Evolutionary conservation across 805 yeast species (phyloP).

Genomic region (Spathaspora gorwiae): DNA sequence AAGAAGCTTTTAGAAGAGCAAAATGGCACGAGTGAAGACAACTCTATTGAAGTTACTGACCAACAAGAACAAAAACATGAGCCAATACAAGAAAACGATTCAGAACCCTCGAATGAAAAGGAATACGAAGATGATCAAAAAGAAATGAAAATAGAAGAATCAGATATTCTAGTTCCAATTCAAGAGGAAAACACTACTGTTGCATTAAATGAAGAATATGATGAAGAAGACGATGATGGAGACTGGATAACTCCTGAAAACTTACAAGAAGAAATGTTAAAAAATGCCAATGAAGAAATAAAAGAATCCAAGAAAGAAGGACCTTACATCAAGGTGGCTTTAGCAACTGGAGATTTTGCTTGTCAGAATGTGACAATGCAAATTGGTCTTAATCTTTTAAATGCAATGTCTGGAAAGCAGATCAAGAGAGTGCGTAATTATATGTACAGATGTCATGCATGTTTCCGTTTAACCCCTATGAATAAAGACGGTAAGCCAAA

Average conservation of each 20-base stretch:
- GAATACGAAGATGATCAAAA: neutral
- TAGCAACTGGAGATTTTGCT: slow-evolving; percentile 95
- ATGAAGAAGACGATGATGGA: slow-evolving; percentile 78
- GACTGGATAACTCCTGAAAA: slow-evolving; percentile 94
- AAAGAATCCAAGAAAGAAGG: slow-evolving; percentile 24
- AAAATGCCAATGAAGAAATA: slow-evolving; percentile 61
- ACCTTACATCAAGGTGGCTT: slow-evolving; percentile 63
- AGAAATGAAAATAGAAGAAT: slow-evolving; percentile 7
- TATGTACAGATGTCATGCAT: slow-evolving; percentile 96
- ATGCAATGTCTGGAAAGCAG: slow-evolving; percentile 75
- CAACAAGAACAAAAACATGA: slow-evolving; percentile 1
- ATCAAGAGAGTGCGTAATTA: slow-evolving; percentile 83
- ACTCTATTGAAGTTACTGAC: slow-evolving; percentile 2
- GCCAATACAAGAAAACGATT: slow-evolving; percentile 7
- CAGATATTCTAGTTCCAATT: neutral
- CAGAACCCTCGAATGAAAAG: slow-evolving; percentile 6
- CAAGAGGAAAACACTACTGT: neutral
- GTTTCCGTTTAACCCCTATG: slow-evolving; percentile 77
- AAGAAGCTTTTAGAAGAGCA: slow-evolving; percentile 19
- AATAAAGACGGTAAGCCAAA: slow-evolving; percentile 71
- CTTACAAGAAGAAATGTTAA: slow-evolving; percentile 60
- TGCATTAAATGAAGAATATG: slow-evolving; percentile 44
- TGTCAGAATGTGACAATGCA: slow-evolving; percentile 94
- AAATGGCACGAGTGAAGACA: no score
- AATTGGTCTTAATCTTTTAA: slow-evolving; percentile 82